Conservation (phyloP, 768 basidiomycete genomes). For the Podaxis sp. region DNA sequence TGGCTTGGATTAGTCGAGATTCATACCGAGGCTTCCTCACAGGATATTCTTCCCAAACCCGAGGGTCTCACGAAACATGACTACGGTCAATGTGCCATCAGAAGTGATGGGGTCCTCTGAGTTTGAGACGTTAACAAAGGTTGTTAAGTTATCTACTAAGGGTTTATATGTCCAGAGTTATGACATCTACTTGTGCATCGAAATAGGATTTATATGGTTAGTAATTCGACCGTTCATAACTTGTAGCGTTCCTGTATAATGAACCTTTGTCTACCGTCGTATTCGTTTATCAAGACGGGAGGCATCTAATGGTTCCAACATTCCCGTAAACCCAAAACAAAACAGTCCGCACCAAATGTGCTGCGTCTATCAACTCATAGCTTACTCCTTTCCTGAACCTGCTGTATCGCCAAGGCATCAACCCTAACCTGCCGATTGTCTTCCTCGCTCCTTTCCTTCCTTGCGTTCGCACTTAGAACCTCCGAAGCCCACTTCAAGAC, state of each 20-base stretch:
- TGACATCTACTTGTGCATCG: neutral
- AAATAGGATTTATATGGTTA: too few species aligned
- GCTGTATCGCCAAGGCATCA: neutral
- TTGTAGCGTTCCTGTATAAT: too few species aligned
- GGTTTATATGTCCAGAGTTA: neutral
- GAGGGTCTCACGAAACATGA: constrained; percentile 59
- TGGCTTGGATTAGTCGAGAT: neutral
- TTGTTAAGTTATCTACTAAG: neutral
- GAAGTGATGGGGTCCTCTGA: constrained; percentile 55
- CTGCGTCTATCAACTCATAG: neutral
- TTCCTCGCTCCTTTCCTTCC: neutral
- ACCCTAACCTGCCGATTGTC: neutral
- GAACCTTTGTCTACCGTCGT: too few species aligned
- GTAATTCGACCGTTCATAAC: too few species aligned
- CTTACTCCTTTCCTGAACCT: constrained; percentile 5
- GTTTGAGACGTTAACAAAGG: neutral
- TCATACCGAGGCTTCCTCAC: neutral
- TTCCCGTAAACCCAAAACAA: too few species aligned
- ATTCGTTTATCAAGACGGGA: too few species aligned
- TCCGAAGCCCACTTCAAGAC: constrained; percentile 50
- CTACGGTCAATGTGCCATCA: constrained; percentile 66
- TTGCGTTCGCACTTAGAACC: constrained; percentile 25
- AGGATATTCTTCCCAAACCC: constrained; percentile 70
- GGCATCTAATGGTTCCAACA: too few species aligned
- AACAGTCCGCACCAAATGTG: too few species aligned